Conservation (phyloP, 768 basidiomycete genomes). For the Kwoniella mangroviensis region DNA sequence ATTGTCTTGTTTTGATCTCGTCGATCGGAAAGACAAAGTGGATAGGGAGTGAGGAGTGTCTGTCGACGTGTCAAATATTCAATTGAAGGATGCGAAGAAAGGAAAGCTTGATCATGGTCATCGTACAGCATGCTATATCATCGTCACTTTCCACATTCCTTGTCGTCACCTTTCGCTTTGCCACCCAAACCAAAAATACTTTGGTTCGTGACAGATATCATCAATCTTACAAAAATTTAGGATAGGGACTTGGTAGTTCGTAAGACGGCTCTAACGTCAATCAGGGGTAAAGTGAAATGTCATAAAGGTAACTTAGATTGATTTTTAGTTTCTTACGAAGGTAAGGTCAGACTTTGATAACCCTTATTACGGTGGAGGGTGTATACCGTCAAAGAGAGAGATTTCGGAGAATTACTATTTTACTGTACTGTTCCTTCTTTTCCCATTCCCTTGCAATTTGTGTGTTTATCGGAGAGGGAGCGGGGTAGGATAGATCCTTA, state of each 20-base stretch:
- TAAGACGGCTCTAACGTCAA: too few species aligned
- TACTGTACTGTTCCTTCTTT: too few species aligned
- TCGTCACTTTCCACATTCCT: neutral
- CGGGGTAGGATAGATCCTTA: too few species aligned
- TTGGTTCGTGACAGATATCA: too few species aligned
- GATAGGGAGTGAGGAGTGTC: neutral
- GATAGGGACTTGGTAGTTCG: too few species aligned
- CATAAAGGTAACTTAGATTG: neutral
- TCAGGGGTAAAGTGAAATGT: neutral
- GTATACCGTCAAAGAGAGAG: neutral
- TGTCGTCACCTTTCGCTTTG: neutral
- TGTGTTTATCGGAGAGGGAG: too few species aligned
- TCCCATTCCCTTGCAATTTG: too few species aligned
- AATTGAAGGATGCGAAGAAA: neutral
- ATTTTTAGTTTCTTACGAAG: neutral
- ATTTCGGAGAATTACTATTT: neutral
- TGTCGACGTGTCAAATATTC: neutral
- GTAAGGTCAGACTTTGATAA: neutral
- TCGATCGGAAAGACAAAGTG: neutral
- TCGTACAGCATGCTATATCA: neutral
- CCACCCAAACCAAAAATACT: neutral
- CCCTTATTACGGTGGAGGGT: too few species aligned
- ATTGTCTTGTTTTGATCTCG: neutral
- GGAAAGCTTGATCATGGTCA: neutral
- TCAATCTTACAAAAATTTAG: too few species aligned